These are phyloP conservation scores for Pseudogymnoascus sp. DNA, from an alignment of 2,329 filamentous ascomycete genomes.

Conservation along the genomic window DNA sequence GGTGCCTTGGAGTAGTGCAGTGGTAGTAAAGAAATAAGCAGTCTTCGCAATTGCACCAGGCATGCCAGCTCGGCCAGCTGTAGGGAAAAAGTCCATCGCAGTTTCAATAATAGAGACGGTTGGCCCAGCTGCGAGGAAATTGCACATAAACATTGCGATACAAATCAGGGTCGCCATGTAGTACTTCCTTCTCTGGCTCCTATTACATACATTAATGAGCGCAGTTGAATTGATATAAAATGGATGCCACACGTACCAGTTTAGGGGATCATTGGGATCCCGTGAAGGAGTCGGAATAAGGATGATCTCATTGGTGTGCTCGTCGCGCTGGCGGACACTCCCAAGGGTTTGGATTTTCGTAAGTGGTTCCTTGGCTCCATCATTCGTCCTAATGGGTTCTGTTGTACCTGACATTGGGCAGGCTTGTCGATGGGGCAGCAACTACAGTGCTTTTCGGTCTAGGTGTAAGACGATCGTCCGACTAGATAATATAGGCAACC, in stretches of 20 bases:
- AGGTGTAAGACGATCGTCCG: not conserved
- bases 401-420: not conserved
- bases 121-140: constrained; percentile 23
- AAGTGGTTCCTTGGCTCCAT: not conserved
- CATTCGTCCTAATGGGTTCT: constrained; percentile 12
- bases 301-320: constrained; percentile 25
- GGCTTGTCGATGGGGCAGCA: not conserved
- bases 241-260: constrained; percentile 22
- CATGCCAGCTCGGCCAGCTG: constrained; percentile 10
- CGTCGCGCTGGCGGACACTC: constrained; percentile 18
- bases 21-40: constrained; percentile 22
- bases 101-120: constrained; percentile 20
- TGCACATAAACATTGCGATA: constrained; percentile 21
- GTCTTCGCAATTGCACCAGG: constrained; percentile 16
- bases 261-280: constrained; percentile 33
- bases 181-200: not conserved
- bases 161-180: constrained; percentile 20
- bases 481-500: not conserved
- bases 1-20: constrained; percentile 18
- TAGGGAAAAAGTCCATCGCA: constrained; percentile 20
- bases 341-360: constrained; percentile 16
- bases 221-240: not conserved
- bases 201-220: not conserved
- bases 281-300: constrained; percentile 28
- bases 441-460: not conserved